Evolutionary conservation across 1,284 basidiomycete species (phyloP), one percentile per base, ranked within the genome.

Genomic region (Schizophyllum amplum): DNA sequence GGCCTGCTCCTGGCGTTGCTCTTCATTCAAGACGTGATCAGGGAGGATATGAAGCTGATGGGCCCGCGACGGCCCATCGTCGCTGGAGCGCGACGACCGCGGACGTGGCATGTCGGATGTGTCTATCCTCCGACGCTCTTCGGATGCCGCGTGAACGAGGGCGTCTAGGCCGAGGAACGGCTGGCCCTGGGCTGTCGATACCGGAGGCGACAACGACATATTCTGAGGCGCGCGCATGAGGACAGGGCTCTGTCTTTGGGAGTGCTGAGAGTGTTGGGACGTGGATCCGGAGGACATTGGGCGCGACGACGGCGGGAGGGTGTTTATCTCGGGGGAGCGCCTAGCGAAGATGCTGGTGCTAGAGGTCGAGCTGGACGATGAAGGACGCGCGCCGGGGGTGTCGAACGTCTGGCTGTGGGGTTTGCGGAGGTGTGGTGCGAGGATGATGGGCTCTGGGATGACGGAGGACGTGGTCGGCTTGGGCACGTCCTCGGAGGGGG

Each of bases 381-480:
- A n/a, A n/a, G 47, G 47, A 23, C 47, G 47, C 5, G n/a, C 7
- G n/a, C 6, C n/a, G 47, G 47, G 6, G 47, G 47, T 7, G n/a
- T 23, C 47, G 47, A 7, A n/a, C 6, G 22, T 5, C 6, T 6
- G 7, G n/a, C 7, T n/a, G n/a, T n/a, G 22, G 47, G 47, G 5
- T n/a, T 49, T n/a, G 17, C 47, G 47, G 5, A 71, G 70, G 64
- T 72, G 72, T 11, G 73, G 73, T n/a, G 73, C 71, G 55, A 71
- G 69, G 48, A 71, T 57, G 60, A 73, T 69, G 23, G 70, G 64
- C 26, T 74, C 70, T 47, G 67, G 57, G 55, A 69, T 58, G 58
- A 63, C 61, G 23, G 62, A 51, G 15, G 57, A 53, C 59, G 53
- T 58, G 21, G 33, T 48, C 5, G 23, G 22, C 26, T 22, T 61